Conservation (phyloP, 805 yeast species). For the Hanseniaspora clermontiae region DNA sequence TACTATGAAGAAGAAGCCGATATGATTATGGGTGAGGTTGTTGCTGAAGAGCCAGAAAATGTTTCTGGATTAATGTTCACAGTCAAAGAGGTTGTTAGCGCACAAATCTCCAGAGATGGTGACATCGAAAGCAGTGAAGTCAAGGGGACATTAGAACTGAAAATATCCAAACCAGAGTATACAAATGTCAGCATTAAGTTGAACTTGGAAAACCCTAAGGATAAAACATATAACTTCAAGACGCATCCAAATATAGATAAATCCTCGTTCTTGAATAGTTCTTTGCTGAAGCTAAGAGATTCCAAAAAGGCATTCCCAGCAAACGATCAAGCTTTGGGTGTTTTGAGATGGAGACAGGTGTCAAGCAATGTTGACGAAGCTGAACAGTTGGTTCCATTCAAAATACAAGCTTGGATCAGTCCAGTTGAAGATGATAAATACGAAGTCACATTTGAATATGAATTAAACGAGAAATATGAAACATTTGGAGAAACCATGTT, state of each 20-base stretch:
- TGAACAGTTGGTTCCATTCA: conserved; percentile 45
- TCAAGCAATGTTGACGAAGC: conserved; percentile 38
- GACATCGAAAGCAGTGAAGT: conserved; percentile 55
- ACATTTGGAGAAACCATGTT: conserved; percentile 39
- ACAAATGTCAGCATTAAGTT: conserved; percentile 56
- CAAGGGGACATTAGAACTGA: conserved; percentile 81
- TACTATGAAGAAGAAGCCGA: conserved; percentile 8
- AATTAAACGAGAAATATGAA: conserved; percentile 41
- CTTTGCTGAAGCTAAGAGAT: conserved; percentile 64
- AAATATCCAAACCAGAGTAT: conserved; percentile 64
- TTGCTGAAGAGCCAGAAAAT: conserved; percentile 21
- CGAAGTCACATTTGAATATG: conserved; percentile 78
- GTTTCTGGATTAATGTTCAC: conserved; percentile 73
- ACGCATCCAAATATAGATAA: conserved; percentile 96
- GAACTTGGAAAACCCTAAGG: conserved; percentile 30
- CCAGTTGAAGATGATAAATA: conserved; percentile 7
- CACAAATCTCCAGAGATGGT: conserved; percentile 77
- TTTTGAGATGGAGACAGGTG: conserved; percentile 78
- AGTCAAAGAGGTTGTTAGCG: conserved; percentile 63
- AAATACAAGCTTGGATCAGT: conserved; percentile 75
- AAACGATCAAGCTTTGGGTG: conserved; percentile 81
- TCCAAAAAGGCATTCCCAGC: conserved; percentile 72
- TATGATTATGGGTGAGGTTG: conserved; percentile 2
- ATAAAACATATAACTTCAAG: conserved; percentile 53
- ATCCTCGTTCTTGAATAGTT: conserved; percentile 43